phyloP scores from a whole-genome alignment of 1,284 basidiomycete species.

The Marasmius sp. region DNA sequence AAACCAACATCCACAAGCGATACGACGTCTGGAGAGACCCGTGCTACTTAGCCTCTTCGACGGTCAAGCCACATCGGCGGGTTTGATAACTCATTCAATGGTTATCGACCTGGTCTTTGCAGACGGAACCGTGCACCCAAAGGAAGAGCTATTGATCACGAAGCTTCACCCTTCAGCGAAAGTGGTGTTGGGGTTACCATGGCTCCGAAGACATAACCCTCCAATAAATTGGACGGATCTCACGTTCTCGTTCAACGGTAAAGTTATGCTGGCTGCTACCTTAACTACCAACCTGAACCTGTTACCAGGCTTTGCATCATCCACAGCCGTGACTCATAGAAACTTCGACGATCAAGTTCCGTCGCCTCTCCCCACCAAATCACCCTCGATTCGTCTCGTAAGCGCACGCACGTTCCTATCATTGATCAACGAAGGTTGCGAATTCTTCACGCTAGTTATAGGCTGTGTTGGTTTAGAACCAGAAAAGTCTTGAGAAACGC shows the following conservation, averaged over 20 bases:
- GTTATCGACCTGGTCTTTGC: not conserved
- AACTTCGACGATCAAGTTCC: no score
- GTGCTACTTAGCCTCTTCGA: not conserved
- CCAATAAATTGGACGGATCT: not conserved
- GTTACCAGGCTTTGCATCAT: not conserved
- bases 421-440: no score
- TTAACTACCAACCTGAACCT: not conserved
- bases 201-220: not conserved
- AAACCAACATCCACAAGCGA: no score
- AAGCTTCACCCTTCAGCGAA: not conserved
- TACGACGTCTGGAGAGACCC: not conserved
- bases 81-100: not conserved
- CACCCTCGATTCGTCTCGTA: no score
- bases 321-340: no score
- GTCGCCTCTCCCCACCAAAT: no score
- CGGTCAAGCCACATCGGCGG: not conserved
- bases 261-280: not conserved
- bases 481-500: no score
- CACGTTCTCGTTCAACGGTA: not conserved
- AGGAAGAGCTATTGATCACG: not conserved
- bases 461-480: no score
- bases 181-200: not conserved
- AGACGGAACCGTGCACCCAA: not conserved
- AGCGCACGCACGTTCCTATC: no score
- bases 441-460: no score